phyloP scores from a whole-genome alignment of 129 eudicot species.

The Calendula officinalis region DNA sequence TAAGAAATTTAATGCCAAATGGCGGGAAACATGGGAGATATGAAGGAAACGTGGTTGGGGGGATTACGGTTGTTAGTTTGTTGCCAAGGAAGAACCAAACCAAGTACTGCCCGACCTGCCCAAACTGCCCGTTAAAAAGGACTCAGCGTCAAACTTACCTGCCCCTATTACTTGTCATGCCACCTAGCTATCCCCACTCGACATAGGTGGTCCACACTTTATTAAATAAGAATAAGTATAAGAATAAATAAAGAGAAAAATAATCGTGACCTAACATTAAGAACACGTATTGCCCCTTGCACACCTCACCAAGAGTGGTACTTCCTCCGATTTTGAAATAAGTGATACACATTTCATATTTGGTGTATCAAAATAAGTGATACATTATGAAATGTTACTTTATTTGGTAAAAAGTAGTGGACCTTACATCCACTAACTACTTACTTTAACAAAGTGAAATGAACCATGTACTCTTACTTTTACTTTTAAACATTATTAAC shows the following conservation, averaged over 20 bases:
- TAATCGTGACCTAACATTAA: neutral
- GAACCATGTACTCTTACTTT: too few relatives aligned
- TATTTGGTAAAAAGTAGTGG: too few relatives aligned
- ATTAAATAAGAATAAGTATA: neutral
- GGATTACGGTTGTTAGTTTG: constrained; percentile 3
- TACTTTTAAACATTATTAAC: too few relatives aligned
- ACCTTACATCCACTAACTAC: too few relatives aligned
- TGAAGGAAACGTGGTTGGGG: constrained; percentile 2
- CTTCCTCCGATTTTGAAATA: too few relatives aligned
- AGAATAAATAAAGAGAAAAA: constrained; percentile 5
- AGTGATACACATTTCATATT: too few relatives aligned
- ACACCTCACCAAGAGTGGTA: too few relatives aligned
- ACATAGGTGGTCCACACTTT: constrained; percentile 11
- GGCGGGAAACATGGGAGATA: constrained; percentile 14
- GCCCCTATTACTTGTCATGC: neutral
- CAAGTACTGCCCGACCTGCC: constrained; percentile 9
- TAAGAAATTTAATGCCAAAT: constrained; percentile 12
- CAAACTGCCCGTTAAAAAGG: neutral
- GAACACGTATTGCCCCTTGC: neutral
- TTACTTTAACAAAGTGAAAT: too few relatives aligned
- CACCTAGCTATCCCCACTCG: constrained; percentile 13
- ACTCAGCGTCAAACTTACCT: constrained; percentile 24
- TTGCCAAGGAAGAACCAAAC: too few relatives aligned
- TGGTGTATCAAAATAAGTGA: too few relatives aligned
- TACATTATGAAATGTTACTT: too few relatives aligned